Conservation (phyloP, 768 basidiomycete species). For the Pleurotus ostreatus region DNA sequence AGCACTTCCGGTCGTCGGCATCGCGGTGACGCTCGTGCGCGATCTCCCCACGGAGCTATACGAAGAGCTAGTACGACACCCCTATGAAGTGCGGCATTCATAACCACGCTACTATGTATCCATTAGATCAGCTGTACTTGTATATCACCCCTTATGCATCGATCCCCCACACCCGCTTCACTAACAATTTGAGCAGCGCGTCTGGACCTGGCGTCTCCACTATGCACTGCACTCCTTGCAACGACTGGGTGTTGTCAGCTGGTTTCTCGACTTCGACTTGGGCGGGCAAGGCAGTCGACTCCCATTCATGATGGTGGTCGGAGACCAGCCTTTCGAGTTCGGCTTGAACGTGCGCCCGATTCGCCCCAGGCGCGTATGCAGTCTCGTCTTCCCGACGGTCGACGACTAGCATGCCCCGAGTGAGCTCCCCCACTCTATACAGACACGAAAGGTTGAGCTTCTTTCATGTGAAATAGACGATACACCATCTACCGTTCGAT, state of each 20-base stretch:
- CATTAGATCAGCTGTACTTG: not conserved
- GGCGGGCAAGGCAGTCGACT: slow-evolving; percentile 52
- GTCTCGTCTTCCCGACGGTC: slow-evolving; percentile 67
- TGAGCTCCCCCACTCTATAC: slow-evolving; percentile 67
- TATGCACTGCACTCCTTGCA: slow-evolving; percentile 39
- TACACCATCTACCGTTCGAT: slow-evolving; percentile 54
- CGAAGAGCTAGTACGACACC: slow-evolving; percentile 85
- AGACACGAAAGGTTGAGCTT: not conserved
- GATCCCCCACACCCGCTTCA: slow-evolving; percentile 56
- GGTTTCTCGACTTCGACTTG: slow-evolving; percentile 43
- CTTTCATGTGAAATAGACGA: not conserved
- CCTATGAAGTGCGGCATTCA: slow-evolving; percentile 51
- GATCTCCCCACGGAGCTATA: slow-evolving; percentile 86
- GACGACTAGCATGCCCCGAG: slow-evolving; percentile 84
- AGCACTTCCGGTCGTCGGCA: slow-evolving; percentile 82
- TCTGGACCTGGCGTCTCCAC: slow-evolving; percentile 63
- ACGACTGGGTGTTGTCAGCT: slow-evolving; percentile 9
- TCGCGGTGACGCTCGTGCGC: slow-evolving; percentile 90
- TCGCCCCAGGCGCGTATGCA: slow-evolving; percentile 63
- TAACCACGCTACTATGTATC: slow-evolving; percentile 9
- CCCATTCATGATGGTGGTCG: slow-evolving; percentile 31
- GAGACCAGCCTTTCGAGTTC: slow-evolving; percentile 34
- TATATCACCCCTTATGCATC: not conserved
- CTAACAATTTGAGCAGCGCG: slow-evolving; percentile 41
- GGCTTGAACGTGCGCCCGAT: slow-evolving; percentile 60